Conservation (phyloP, 345 rosid genomes). For the Moricandia moricandioides region DNA sequence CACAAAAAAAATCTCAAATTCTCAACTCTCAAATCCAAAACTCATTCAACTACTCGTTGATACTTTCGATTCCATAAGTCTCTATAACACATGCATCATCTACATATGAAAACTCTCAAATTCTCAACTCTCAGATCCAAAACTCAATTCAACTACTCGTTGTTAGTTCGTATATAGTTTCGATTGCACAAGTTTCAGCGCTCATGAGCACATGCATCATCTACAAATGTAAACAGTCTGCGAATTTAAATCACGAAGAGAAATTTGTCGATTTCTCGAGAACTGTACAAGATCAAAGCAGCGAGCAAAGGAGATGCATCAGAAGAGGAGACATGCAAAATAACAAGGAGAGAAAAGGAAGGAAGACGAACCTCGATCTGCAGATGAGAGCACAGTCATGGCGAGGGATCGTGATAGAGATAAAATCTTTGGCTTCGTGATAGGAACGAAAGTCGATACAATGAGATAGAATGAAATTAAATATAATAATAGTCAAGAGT, state of each 20-base stretch:
- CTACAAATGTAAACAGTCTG: not conserved
- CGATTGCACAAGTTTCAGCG: not conserved
- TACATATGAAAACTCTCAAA: not conserved
- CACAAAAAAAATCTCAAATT: not conserved
- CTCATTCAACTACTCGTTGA: not conserved
- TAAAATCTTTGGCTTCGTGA: not conserved
- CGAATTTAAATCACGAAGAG: not conserved
- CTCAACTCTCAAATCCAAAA: slow-evolving; percentile 10
- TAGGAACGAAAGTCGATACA: not conserved
- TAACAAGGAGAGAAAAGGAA: not conserved
- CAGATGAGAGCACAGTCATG: slow-evolving; percentile 38
- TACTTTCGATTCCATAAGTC: not conserved
- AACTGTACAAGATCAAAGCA: not conserved
- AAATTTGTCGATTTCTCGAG: not conserved
- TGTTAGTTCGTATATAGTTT: too few species aligned
- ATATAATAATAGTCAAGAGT: not conserved
- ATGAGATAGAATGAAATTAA: not conserved
- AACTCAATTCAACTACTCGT: too few species aligned
- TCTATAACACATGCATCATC: not conserved
- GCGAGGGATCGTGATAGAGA: slow-evolving; percentile 9
- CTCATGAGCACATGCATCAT: not conserved
- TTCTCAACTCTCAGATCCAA: not conserved
- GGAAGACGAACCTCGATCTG: slow-evolving; percentile 31
- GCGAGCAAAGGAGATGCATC: not conserved
- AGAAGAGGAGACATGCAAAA: slow-evolving; percentile 5